Base-by-base conservation (phyloP, 352 stramenopile genomes). In the Phytophthora pistaciae region DNA sequence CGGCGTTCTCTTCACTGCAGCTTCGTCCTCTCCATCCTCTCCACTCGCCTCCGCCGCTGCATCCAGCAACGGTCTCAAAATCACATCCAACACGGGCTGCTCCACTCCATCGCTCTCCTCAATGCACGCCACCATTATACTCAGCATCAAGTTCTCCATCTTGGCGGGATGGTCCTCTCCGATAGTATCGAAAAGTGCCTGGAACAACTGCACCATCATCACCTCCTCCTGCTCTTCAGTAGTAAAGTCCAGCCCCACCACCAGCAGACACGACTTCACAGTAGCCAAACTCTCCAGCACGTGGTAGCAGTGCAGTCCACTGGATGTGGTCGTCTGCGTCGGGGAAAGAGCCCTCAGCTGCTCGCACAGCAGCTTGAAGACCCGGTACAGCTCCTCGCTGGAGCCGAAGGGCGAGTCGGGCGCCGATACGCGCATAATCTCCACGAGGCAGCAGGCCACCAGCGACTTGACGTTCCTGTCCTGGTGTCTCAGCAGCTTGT, bases 111-210 rank as follows among this genome's bases (percentile, higher is more conserved):
- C 85, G 49, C 68, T 84, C 29, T 94, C 86, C 77, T 97, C 87
- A 46, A 97, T 74, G 36, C 87, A 95, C 8, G 79, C 59, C 0
- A 82, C 68, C 82, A 96, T 89, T 33, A 96, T 85, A 21, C 68
- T 82, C 40, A 96, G 67, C 86, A 95, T 96, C 42, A 92, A 67
- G 16, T 79, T 84, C 56, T 94, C 83, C n/a, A 93, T 82, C 67
- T 92, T 90, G 16, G 69, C 50, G 3, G 86, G 88, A 56, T 94
- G 88, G 7, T 90, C 74, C 14, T 78, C 79, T 44, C 69, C 74
- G 48, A 95, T 80, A 1, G 86, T 84, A 23, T 91, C 80, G 62
- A 95, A 94, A 18, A 96, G 62, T 3, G 83, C 72, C 11, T 70
- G 68, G 40, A 96, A 93, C 1, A 97, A 67, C 65, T 92, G 83